A percentile compares a stretch with the other conserved stretches of the same genome.
Conservation (phyloP, 2,329 filamentous ascomycete genomes). For the Aspergillus ochraceus region DNA sequence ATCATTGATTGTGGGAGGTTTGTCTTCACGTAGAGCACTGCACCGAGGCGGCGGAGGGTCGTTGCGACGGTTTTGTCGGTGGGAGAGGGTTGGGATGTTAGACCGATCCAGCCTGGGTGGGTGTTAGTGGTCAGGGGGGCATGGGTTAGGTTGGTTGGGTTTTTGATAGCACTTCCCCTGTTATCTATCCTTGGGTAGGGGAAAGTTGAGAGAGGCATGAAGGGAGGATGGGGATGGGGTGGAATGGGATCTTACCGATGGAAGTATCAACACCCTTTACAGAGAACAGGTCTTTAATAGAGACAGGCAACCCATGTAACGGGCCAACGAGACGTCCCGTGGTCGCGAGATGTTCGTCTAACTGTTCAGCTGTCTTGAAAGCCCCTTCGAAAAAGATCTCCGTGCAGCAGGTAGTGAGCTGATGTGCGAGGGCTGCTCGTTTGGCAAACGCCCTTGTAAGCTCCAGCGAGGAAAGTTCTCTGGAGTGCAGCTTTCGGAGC, state of each 20-base stretch:
- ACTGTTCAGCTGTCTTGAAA: conserved; percentile 47
- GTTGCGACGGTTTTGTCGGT: conserved; percentile 28
- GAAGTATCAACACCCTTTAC: conserved; percentile 27
- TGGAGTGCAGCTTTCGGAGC: not conserved
- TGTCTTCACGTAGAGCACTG: conserved; percentile 55
- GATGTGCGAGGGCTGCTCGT: conserved; percentile 21
- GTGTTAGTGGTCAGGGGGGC: too few relatives aligned
- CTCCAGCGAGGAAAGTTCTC: conserved; percentile 11
- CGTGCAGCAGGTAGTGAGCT: conserved; percentile 20
- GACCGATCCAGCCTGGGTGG: conserved; percentile 52
- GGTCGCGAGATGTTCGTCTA: conserved; percentile 53
- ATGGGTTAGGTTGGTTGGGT: not conserved
- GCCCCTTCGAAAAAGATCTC: conserved; percentile 55
- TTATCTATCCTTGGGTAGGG: too few relatives aligned
- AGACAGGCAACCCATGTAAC: conserved; percentile 60
- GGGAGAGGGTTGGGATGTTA: conserved; percentile 28
- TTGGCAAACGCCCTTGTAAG: conserved; percentile 23
- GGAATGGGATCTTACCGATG: conserved; percentile 19
- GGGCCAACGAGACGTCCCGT: conserved; percentile 58
- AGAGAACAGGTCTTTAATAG: conserved; percentile 72
- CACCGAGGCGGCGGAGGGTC: conserved; percentile 38
- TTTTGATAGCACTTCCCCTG: not conserved
- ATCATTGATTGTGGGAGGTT: conserved; percentile 53
- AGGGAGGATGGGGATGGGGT: not conserved
- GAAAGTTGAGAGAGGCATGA: too few relatives aligned